Percentiles rank a stretch among this genome's conserved stretches.
These are phyloP conservation scores for Fusarium torreyae DNA, from an alignment of 2,329 filamentous ascomycete species.

Conservation along the genomic window DNA sequence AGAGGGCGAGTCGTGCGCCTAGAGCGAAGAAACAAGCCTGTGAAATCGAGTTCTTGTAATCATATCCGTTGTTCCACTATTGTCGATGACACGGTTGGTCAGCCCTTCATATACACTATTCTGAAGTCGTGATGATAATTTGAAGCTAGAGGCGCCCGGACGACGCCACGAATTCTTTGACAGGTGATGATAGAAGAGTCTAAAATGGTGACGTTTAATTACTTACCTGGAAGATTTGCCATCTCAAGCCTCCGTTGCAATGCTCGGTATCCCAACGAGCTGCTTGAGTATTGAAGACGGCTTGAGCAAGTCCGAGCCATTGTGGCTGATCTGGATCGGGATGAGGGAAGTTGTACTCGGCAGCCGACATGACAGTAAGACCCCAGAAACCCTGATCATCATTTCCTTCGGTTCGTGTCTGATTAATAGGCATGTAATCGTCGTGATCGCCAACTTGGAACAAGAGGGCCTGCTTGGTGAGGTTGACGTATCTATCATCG, in stretches of 20 bases:
- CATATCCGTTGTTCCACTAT: slow-evolving; percentile 82
- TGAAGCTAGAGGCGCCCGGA: neutral
- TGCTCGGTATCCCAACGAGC: slow-evolving; percentile 77
- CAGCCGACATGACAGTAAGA: slow-evolving; percentile 77
- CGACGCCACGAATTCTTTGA: neutral
- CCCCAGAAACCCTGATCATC: slow-evolving; percentile 85
- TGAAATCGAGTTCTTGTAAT: slow-evolving; percentile 80
- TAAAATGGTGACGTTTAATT: neutral
- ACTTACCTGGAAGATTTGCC: slow-evolving; percentile 80
- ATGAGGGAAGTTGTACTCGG: slow-evolving; percentile 77
- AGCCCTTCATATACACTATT: slow-evolving; percentile 7
- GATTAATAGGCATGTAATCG: slow-evolving; percentile 84
- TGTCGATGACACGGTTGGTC: slow-evolving; percentile 2
- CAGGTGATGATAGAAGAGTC: neutral
- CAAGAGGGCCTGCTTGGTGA: slow-evolving; percentile 77
- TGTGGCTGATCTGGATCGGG: slow-evolving; percentile 69
- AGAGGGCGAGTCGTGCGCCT: slow-evolving; percentile 78
- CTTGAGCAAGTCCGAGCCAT: slow-evolving; percentile 82
- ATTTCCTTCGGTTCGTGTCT: slow-evolving; percentile 78
- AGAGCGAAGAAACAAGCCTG: slow-evolving; percentile 75
- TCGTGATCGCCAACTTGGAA: slow-evolving; percentile 80
- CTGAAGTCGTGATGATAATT: neutral
- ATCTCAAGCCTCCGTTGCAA: slow-evolving; percentile 83
- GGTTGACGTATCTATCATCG: slow-evolving; percentile 78
- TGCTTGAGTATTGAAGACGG: slow-evolving; percentile 85